These are phyloP conservation scores for Cyanophora paradoxa DNA, from an alignment of 78 protist species.

Conservation along the genomic window DNA sequence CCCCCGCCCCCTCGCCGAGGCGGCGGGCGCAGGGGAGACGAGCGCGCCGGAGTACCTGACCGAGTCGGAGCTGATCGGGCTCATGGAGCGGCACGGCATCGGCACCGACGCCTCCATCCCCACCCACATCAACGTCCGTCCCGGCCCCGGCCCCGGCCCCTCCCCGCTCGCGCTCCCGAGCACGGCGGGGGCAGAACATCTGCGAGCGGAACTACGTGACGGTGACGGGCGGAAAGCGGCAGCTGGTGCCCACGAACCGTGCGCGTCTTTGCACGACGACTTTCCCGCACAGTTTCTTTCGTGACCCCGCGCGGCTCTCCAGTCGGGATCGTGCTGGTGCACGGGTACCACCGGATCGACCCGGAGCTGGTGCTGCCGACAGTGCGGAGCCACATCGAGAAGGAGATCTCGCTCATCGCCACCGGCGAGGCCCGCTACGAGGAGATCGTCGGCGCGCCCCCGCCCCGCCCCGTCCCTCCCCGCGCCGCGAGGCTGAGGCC, in stretches of 20 bases:
- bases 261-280: background rate
- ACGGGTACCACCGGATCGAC: slow-evolving; percentile 32
- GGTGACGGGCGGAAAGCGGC: background rate
- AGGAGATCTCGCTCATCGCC: slow-evolving; percentile 10
- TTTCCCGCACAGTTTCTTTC: background rate
- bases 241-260: slow-evolving; percentile 47
- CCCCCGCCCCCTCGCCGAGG: too few species aligned
- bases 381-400: slow-evolving; percentile 36
- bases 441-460: background rate
- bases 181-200: too few species aligned
- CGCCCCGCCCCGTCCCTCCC: too few species aligned
- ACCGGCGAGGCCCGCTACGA: slow-evolving; percentile 17
- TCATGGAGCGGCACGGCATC: slow-evolving; percentile 59
- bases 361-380: slow-evolving; percentile 27
- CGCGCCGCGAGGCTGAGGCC: too few species aligned
- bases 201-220: slow-evolving; percentile 32
- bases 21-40: too few species aligned
- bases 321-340: background rate
- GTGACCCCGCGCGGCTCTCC: too few species aligned
- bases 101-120: slow-evolving; percentile 77
- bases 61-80: slow-evolving; percentile 48
- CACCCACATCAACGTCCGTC: slow-evolving; percentile 50
- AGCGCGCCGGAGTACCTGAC: slow-evolving; percentile 43
- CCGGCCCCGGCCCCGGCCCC: too few species aligned
- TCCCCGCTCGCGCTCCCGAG: too few species aligned